phyloP scores from a whole-genome alignment of 495 filamentous ascomycete species.

The Aspergillus indologenus region DNA sequence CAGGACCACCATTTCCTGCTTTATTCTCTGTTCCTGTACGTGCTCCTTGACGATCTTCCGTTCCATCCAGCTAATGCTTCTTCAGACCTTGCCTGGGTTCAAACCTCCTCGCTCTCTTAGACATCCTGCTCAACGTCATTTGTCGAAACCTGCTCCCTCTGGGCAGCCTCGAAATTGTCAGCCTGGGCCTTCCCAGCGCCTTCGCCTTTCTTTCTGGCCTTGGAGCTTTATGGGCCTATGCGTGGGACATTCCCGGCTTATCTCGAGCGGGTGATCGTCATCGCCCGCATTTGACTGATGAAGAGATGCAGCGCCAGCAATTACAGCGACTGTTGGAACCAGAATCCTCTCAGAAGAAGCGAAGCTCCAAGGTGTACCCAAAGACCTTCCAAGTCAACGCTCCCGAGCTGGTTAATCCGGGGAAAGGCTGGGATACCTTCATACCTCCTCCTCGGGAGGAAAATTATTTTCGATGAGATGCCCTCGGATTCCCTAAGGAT shows the following conservation, averaged over 20 bases:
- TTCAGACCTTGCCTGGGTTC: slow-evolving; percentile 29
- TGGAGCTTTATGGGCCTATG: slow-evolving; percentile 26
- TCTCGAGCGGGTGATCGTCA: slow-evolving; percentile 10
- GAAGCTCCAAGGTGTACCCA: slow-evolving; percentile 23
- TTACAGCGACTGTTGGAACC: slow-evolving; percentile 31
- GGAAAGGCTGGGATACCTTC: slow-evolving; percentile 15
- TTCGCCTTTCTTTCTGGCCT: slow-evolving; percentile 29
- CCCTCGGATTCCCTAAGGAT: not conserved
- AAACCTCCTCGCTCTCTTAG: slow-evolving; percentile 32
- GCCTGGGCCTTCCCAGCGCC: slow-evolving; percentile 25
- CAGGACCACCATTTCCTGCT: slow-evolving; percentile 25
- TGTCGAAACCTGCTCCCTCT: slow-evolving; percentile 28
- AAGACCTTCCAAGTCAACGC: slow-evolving; percentile 37
- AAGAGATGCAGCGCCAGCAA: slow-evolving; percentile 39
- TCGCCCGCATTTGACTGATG: slow-evolving; percentile 31
- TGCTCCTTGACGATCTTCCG: not conserved
- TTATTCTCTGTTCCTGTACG: slow-evolving; percentile 30
- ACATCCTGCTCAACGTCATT: slow-evolving; percentile 33
- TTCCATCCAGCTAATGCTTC: slow-evolving; percentile 6
- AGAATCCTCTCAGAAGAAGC: slow-evolving; percentile 15
- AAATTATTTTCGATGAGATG: not conserved
- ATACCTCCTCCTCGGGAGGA: slow-evolving; percentile 10
- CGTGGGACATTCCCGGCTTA: slow-evolving; percentile 12
- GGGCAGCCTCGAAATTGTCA: slow-evolving; percentile 20
- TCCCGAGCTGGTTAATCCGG: slow-evolving; percentile 19